Evolutionary conservation across 2,329 filamentous ascomycete genomes (phyloP), one percentile per base, ranked within the genome.

Genomic region (Fusarium chuoi): DNA sequence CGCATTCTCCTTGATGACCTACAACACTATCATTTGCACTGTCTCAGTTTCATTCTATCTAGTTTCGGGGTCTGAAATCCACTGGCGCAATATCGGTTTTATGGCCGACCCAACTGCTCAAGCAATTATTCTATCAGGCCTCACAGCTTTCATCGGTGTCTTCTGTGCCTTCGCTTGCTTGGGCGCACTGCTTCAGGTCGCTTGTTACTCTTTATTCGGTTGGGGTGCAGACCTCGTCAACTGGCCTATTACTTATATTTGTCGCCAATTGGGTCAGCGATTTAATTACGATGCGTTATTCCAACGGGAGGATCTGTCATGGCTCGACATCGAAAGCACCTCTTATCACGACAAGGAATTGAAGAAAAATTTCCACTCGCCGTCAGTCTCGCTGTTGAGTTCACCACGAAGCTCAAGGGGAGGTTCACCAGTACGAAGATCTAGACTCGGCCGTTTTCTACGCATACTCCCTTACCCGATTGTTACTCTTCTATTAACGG

Each of bases 51-150:
- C 24, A 0, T 54, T 54, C 17, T 54, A 54, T 38, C 33, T 54
- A 26, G 49, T 54, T 2, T 36, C 49, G 1, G 79, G 80, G 13
- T 77, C 78, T 6, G 80, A 83, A 36, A 75, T 83, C 2, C 81
- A 80, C 36, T 81, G 81, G 78, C 77, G 79, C 46, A 82, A 83
- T 44, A 66, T 81, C 45, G 78, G 65, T 20, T 46, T 82, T 18
- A 77, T 75, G 2, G 70, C 74, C 9, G 81, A 82, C 33, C 67
- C 79, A 2, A 77, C 78, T 3, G 78, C 79, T 0, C 74, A 78
- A 58, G 70, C 70, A 6, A 71, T 81, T 35, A 63, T 83, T 7
- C 67, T 82, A 5, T 73, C 78, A 1, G 81, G 80, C 2, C 36
- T 79, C 12, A 48, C 80, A 15, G 78, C 78, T 14, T 77, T 76